phyloP scores from a whole-genome alignment of 129 eudicot species.

The Pseudognaphalium luteoalbum region DNA sequence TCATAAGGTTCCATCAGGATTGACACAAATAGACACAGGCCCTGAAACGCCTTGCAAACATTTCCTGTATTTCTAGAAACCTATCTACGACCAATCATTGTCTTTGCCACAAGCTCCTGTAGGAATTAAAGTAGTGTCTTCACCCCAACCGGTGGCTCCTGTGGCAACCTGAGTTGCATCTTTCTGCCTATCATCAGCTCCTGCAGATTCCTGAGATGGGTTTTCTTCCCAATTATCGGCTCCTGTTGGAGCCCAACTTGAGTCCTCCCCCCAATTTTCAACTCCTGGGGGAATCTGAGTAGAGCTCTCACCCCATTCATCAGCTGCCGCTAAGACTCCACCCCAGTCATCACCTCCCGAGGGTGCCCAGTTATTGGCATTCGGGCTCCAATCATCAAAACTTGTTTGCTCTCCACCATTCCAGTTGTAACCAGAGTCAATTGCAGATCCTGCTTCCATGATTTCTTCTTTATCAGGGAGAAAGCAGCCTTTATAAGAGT shows the following conservation, averaged over 20 bases:
- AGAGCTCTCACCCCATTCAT: no score
- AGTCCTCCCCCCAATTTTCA: not conserved
- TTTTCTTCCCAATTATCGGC: not conserved
- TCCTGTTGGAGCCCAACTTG: not conserved
- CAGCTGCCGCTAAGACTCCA: not conserved
- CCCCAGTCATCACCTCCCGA: constrained; percentile 11
- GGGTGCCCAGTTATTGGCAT: not conserved
- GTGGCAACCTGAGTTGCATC: not conserved
- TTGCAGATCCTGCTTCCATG: constrained; percentile 10
- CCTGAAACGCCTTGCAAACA: not conserved
- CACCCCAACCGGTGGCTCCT: not conserved
- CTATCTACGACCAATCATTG: not conserved
- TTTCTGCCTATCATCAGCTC: not conserved
- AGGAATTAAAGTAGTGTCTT: not conserved
- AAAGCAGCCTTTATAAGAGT: constrained; percentile 63
- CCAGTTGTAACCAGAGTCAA: constrained; percentile 13
- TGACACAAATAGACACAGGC: not conserved
- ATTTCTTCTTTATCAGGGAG: constrained; percentile 49
- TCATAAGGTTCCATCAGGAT: no score
- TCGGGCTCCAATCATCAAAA: not conserved
- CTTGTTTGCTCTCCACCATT: constrained; percentile 20
- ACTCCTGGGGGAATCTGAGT: no score
- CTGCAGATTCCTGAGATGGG: not conserved
- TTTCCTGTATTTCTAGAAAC: not conserved
- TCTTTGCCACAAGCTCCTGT: not conserved